These are phyloP conservation scores for Russula vinacea DNA, from an alignment of 768 basidiomycete genomes.

Conservation along the genomic window DNA sequence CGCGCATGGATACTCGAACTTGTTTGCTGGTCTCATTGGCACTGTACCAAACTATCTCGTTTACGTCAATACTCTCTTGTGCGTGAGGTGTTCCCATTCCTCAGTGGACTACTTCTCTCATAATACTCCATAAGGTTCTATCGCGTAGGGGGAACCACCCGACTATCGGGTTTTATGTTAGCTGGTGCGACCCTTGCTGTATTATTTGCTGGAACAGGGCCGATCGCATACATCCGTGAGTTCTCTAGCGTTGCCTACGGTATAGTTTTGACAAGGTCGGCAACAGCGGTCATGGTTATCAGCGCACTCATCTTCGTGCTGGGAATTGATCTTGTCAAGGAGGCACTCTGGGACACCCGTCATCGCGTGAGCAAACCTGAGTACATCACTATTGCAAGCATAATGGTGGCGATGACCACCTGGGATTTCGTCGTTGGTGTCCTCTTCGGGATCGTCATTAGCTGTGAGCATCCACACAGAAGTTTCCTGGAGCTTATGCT, in stretches of 20 bases:
- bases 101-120: conserved; percentile 25
- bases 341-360: conserved; percentile 94
- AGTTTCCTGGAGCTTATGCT: neutral
- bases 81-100: neutral
- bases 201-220: conserved; percentile 78
- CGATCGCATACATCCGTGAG: conserved; percentile 90
- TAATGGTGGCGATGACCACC: conserved; percentile 88
- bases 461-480: conserved; percentile 53
- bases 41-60: conserved; percentile 89
- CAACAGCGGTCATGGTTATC: conserved; percentile 83
- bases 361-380: conserved; percentile 82
- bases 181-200: conserved; percentile 69
- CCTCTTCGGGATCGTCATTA: conserved; percentile 85
- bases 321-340: conserved; percentile 90
- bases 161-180: conserved; percentile 82
- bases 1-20: conserved; percentile 88
- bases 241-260: conserved; percentile 20
- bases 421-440: conserved; percentile 96
- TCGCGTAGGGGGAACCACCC: conserved; percentile 84
- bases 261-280: neutral
- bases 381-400: conserved; percentile 79
- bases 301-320: conserved; percentile 90
- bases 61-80: conserved; percentile 68
- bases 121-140: conserved; percentile 60
- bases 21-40: conserved; percentile 75